Evolutionary conservation across 2,329 filamentous ascomycete species (phyloP).

Genomic region (Botrytis pseudocinerea): DNA sequence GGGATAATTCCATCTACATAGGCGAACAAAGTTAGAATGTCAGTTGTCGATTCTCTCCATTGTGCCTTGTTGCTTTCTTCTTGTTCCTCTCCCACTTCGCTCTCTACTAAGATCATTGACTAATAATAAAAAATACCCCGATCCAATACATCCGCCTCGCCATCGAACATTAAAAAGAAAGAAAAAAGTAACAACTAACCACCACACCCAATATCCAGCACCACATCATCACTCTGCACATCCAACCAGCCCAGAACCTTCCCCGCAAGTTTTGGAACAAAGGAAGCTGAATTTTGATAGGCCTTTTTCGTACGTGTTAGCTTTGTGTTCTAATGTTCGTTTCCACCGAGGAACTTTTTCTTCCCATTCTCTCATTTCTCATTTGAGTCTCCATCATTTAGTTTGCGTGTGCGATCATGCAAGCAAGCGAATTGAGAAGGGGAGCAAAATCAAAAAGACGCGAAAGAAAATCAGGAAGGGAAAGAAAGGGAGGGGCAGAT

Average conservation of each 20-base stretch:
- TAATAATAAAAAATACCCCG: not conserved
- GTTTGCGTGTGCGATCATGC: fast-evolving
- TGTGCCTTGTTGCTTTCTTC: not conserved
- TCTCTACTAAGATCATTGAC: not conserved
- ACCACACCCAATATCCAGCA: constrained; percentile 66
- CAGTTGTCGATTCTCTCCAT: not conserved
- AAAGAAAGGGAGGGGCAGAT: not conserved
- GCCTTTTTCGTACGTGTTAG: constrained; percentile 37
- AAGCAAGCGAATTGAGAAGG: not conserved
- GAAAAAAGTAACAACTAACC: not conserved
- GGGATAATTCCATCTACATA: constrained; percentile 60
- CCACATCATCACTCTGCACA: constrained; percentile 55
- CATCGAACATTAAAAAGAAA: too few relatives aligned
- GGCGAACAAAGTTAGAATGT: not conserved
- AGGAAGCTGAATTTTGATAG: constrained; percentile 62
- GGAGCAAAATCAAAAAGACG: not conserved
- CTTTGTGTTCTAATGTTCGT: not conserved
- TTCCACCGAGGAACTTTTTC: not conserved
- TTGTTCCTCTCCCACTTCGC: fast-evolving
- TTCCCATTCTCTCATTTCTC: too few relatives aligned
- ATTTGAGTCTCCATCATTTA: too few relatives aligned
- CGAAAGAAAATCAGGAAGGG: not conserved
- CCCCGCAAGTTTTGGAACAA: constrained; percentile 61
- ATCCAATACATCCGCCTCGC: not conserved
- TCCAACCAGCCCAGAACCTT: constrained; percentile 61